Evolutionary conservation across 1,139 yeast species (phyloP).

Genomic region (Waltiozyma sp.): DNA sequence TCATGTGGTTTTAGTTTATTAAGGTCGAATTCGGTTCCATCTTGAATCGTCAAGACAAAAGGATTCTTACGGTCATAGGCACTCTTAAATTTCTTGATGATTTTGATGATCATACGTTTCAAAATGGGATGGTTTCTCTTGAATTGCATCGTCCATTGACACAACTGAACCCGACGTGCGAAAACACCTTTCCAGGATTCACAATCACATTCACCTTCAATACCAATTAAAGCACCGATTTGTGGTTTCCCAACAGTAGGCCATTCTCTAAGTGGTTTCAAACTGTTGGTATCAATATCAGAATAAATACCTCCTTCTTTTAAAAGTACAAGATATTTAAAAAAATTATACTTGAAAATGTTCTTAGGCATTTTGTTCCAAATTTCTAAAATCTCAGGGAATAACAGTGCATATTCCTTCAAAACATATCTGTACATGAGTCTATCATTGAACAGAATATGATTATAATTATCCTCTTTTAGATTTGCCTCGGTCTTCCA

Average conservation of each 20-base stretch:
- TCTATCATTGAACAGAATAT: conserved; percentile 7
- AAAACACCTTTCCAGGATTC: conserved; percentile 19
- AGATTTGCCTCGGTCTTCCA: conserved; percentile 3
- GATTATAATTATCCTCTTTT: conserved; percentile 3
- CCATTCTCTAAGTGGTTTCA: conserved; percentile 12
- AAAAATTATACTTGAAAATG: conserved; percentile 38
- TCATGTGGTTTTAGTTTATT: conserved; percentile 4
- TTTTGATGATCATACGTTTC: conserved; percentile 40
- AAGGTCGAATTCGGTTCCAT: conserved; percentile 13
- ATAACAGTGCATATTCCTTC: conserved; percentile 14
- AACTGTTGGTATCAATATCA: conserved; percentile 29
- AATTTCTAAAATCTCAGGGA: conserved; percentile 38
- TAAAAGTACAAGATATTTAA: conserved; percentile 37
- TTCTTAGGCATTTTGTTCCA: conserved; percentile 38
- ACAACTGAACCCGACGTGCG: conserved; percentile 30
- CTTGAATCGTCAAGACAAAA: conserved; percentile 19
- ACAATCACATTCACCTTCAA: conserved; percentile 29
- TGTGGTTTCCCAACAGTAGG: conserved; percentile 14
- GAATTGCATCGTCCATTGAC: conserved; percentile 35
- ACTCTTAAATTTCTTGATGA: conserved; percentile 37
- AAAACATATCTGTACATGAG: conserved; percentile 5
- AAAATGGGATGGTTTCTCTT: conserved; percentile 45
- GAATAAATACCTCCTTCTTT: conserved; percentile 46
- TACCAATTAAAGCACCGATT: conserved; percentile 35
- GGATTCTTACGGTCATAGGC: conserved; percentile 20